Base-by-base conservation (phyloP, 345 rosid species). In the Eucalyptus brandiana region DNA sequence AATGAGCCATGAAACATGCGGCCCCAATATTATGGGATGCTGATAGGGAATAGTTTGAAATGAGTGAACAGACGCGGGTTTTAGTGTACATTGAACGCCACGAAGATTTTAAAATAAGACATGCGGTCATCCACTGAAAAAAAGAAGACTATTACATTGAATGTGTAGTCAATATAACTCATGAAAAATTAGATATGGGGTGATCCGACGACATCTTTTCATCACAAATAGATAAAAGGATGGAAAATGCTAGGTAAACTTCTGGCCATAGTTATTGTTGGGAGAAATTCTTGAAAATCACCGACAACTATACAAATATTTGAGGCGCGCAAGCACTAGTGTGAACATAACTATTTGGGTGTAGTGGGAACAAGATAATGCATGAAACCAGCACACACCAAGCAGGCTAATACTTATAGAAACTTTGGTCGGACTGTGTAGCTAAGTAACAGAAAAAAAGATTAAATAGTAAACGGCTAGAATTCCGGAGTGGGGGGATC, bases 361-460 rank as follows among this genome's bases (percentile, higher is more conserved):
- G 67, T 60, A 3, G 32, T 1, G 32, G 67, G 67, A 60, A 28
- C 67, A 60, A 28, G 32, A 60, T 26, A 0, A 60, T 58, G 30
- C 15, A 60, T 60, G 67, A 60, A 60, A 3, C 67, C 67, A 60
- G 67, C 67, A 28, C 67, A 60, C 67, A 12, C 32, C 67, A 15
- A 60, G 32, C 67, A 60, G 16, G 67, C 32, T 26, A 11, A 28
- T 60, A 2, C 67, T 58, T 60, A 60, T 12, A 26, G 67, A 60
- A 60, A 60, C 0, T 2, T 60, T 0, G n/a, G 67, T 26, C 32
- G n/a, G 1, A 26, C 67, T 0, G 16, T 60, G 32, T 26, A 60
- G 67, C 67, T 60, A 60, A 28, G 69, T 12, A 28, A 60, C 69
- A 28, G 69, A 32, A 3, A 60, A 28, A 60, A 60, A 60, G 69